A percentile compares a stretch with the other conserved stretches of the same genome.
These are phyloP conservation scores for Rhodotorula sp. DNA, from an alignment of 1,284 basidiomycete species.

Conservation along the genomic window DNA sequence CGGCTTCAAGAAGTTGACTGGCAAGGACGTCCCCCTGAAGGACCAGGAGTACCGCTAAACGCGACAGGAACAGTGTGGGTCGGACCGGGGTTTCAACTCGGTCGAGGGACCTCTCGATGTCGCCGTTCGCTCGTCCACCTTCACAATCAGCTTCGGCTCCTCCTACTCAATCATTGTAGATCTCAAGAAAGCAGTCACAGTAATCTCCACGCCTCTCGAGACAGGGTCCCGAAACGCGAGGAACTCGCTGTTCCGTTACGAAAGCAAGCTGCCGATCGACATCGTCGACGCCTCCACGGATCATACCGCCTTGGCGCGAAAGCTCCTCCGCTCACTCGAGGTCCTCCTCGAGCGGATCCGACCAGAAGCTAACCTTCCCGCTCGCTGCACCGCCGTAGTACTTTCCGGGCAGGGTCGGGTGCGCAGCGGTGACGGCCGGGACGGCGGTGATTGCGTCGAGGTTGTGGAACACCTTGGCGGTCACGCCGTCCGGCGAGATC, in stretches of 20 bases:
- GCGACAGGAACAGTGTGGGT: not conserved
- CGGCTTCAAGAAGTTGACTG: conserved; percentile 50
- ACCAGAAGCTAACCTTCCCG: conserved; percentile 29
- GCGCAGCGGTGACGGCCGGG: conserved; percentile 51
- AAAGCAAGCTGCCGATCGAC: not conserved
- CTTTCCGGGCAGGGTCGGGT: conserved; percentile 45
- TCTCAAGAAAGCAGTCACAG: not conserved
- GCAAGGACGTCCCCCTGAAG: conserved; percentile 31
- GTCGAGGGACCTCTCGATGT: not conserved
- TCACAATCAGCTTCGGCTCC: not conserved
- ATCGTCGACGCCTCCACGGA: too few relatives aligned
- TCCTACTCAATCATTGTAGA: not conserved
- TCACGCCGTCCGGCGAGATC: conserved; percentile 31
- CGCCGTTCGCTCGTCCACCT: not conserved
- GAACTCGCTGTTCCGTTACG: too few relatives aligned
- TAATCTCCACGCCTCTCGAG: not conserved
- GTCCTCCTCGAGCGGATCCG: not conserved
- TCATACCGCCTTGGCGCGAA: not conserved
- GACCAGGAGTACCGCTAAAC: conserved; percentile 6
- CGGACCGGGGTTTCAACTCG: not conserved
- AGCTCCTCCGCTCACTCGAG: not conserved
- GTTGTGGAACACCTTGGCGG: conserved; percentile 38
- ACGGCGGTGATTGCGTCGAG: conserved; percentile 49
- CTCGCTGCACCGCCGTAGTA: conserved; percentile 28
- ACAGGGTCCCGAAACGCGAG: too few relatives aligned